Evolutionary conservation across 768 basidiomycete species (phyloP).

Genomic region (Leccinum longicurvipes): DNA sequence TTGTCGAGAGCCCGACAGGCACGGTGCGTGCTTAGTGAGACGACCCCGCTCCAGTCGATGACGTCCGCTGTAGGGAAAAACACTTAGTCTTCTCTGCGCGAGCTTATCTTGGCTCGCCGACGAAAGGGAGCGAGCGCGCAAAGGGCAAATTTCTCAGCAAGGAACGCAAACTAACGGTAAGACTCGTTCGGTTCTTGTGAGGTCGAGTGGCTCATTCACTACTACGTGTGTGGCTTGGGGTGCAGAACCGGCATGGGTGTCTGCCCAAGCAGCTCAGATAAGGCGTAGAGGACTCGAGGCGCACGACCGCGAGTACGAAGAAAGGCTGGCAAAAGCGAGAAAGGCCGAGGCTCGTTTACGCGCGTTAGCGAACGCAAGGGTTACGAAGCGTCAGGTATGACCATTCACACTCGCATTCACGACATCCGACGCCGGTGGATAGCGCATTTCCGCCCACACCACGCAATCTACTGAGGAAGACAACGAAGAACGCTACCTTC

Average conservation of each 20-base stretch:
- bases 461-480: constrained; percentile 30
- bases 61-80: constrained; percentile 67
- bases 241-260: constrained; percentile 71
- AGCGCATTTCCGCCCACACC: constrained; percentile 22
- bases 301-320: constrained; percentile 62
- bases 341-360: constrained; percentile 58
- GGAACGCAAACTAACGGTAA: constrained; percentile 26
- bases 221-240: background rate
- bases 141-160: constrained; percentile 52
- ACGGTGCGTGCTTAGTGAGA: constrained; percentile 49
- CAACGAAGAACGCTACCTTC: constrained; percentile 72
- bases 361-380: constrained; percentile 52
- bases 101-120: constrained; percentile 73
- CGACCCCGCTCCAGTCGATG: constrained; percentile 39
- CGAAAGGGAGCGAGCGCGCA: constrained; percentile 64
- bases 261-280: constrained; percentile 65
- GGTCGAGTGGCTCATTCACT: constrained; percentile 23
- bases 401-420: background rate
- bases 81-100: constrained; percentile 74
- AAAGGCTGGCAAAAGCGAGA: constrained; percentile 55
- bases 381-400: constrained; percentile 59
- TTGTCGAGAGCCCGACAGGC: constrained; percentile 88
- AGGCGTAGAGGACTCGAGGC: constrained; percentile 64
- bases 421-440: constrained; percentile 4
- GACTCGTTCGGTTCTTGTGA: background rate